Base-by-base conservation (phyloP, 768 basidiomycete species). In the Kwoniella sp. region DNA sequence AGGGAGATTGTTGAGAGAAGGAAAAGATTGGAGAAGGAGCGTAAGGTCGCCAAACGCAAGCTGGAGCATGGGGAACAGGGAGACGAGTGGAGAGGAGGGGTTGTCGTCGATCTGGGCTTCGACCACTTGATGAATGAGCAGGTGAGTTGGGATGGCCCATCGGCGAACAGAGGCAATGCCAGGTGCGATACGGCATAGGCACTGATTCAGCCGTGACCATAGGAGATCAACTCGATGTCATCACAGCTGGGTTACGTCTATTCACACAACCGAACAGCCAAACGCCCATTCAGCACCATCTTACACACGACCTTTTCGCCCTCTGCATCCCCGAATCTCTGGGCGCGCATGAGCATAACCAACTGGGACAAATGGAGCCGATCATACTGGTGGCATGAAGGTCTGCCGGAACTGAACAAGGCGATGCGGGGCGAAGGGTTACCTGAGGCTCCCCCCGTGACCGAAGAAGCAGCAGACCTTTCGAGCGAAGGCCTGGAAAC, bases 171-270 rank as follows among this genome's bases (percentile, higher is more conserved):
- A n/a, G n/a, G n/a, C n/a, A n/a, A n/a, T n/a, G n/a, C n/a, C n/a
- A n/a, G n/a, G n/a, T n/a, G n/a, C n/a, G n/a, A n/a, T n/a, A n/a
- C n/a, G n/a, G n/a, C n/a, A n/a, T n/a, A n/a, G n/a, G n/a, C n/a
- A n/a, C n/a, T n/a, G n/a, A n/a, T n/a, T n/a, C n/a, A n/a, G n/a
- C n/a, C n/a, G 15, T 36, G 27, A 17, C 36, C 2, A n/a, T 33
- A 98, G 93, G 95, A 98, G 78, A 81, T 95, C 56, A 82, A 79
- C 61, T 96, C 92, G 4, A 80, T 99, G 65, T 83, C 82, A 50
- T 86, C 88, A 23, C 95, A 99, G 74, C 77, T 96, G 42, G 85
- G 84, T n/a, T 95, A 87, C 71, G 84, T 86, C 19, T 95, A 98
- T 75, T 87, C 88, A 65, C 80, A 83, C 45, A 95, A 98, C 74